Evolutionary conservation across 164 flowering plant genomes (phyloP).

Genomic region (Vitis rupestris): DNA sequence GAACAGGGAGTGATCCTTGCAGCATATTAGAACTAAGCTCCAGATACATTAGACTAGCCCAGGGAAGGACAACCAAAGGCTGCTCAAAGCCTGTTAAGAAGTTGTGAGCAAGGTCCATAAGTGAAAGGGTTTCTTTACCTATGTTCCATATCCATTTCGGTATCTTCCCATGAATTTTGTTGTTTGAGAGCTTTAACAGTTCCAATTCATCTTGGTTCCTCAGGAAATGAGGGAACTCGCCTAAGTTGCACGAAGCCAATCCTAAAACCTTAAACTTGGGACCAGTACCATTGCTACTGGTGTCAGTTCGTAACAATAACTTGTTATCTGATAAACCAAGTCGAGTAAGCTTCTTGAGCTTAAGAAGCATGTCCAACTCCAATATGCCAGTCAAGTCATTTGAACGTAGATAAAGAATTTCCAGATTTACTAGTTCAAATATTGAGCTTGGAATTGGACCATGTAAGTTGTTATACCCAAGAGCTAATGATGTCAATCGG

Average conservation of each 20-base stretch:
- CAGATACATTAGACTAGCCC: background rate
- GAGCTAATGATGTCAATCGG: too few species aligned
- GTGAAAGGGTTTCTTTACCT: background rate
- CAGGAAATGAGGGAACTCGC: background rate
- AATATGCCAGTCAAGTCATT: background rate
- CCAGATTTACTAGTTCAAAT: background rate
- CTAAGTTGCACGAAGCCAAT: conserved; percentile 4
- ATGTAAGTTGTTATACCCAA: background rate
- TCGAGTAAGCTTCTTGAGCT: background rate
- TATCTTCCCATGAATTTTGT: conserved; percentile 2
- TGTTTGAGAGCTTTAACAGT: background rate
- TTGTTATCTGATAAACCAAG: background rate
- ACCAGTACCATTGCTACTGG: background rate
- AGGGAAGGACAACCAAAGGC: background rate
- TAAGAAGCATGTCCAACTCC: background rate
- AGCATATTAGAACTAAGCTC: background rate
- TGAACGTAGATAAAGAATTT: background rate
- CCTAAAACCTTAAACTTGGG: background rate
- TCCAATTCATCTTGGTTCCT: background rate
- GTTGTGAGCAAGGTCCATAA: conserved; percentile 5
- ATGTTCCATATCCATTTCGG: conserved; percentile 8
- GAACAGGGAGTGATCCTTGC: background rate
- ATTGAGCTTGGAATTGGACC: conserved; percentile 3
- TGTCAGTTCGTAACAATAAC: background rate
- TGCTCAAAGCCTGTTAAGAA: background rate